These are phyloP conservation scores for Macrolepiota albuminosa DNA, from an alignment of 768 basidiomycete genomes.

Conservation along the genomic window DNA sequence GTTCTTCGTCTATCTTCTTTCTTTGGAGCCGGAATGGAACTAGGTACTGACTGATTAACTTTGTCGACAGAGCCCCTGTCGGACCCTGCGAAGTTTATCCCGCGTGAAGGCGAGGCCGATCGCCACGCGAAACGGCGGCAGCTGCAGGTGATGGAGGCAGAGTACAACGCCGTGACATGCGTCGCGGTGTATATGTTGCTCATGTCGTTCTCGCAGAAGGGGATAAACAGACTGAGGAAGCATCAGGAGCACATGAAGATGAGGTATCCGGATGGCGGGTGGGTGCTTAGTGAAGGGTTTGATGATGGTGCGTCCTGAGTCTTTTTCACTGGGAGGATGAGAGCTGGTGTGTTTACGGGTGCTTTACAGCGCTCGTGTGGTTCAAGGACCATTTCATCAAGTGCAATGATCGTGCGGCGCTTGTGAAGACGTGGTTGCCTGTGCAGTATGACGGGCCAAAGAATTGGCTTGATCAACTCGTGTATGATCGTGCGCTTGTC, in stretches of 20 bases:
- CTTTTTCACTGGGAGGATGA: neutral
- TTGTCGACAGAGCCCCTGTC: slow-evolving; percentile 62
- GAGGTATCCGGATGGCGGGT: slow-evolving; percentile 71
- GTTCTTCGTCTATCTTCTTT: slow-evolving; percentile 26
- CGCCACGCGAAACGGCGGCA: slow-evolving; percentile 64
- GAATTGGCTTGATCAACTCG: slow-evolving; percentile 82
- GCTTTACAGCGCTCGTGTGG: slow-evolving; percentile 72
- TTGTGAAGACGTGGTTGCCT: slow-evolving; percentile 86
- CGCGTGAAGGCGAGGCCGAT: slow-evolving; percentile 68
- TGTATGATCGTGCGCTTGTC: slow-evolving; percentile 88
- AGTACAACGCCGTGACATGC: slow-evolving; percentile 79
- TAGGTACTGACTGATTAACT: no score
- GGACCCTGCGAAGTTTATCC: slow-evolving; percentile 70
- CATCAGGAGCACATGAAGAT: slow-evolving; percentile 82
- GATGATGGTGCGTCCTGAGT: slow-evolving; percentile 55
- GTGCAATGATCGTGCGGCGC: slow-evolving; percentile 86
- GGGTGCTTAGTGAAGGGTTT: slow-evolving; percentile 74
- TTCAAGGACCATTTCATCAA: slow-evolving; percentile 93
- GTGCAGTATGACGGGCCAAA: slow-evolving; percentile 78
- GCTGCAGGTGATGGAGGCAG: slow-evolving; percentile 74
- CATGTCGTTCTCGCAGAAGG: slow-evolving; percentile 90
- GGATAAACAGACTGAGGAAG: slow-evolving; percentile 76
- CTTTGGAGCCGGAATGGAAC: no score
- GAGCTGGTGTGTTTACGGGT: slow-evolving; percentile 1
- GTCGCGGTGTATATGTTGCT: slow-evolving; percentile 88